Percentiles rank a stretch among this genome's conserved stretches.
Conservation (phyloP, 148 eudicot genomes). For the Chenopodium suecicum region DNA sequence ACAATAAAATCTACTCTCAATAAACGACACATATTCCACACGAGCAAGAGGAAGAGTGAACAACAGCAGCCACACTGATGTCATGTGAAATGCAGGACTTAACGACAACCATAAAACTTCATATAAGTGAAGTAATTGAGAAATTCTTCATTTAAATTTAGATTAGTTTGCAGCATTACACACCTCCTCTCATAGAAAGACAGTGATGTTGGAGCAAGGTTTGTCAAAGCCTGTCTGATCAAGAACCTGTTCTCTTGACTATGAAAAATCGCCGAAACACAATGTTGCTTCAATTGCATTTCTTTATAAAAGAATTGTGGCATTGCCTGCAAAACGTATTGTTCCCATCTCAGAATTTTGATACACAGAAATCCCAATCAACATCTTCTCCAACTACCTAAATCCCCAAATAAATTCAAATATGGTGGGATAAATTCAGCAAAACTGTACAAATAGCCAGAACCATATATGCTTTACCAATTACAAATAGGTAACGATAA, state of each 20-base stretch:
- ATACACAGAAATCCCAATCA: neutral
- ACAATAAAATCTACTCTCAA: neutral
- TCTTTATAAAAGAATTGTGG: slow-evolving; percentile 23
- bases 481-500: neutral
- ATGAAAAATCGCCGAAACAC: slow-evolving; percentile 25
- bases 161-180: neutral
- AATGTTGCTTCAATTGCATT: slow-evolving; percentile 22
- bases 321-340: slow-evolving; percentile 32
- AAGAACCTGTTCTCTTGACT: slow-evolving; percentile 21
- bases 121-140: neutral
- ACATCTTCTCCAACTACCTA: neutral
- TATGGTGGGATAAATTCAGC: neutral
- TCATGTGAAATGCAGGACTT: neutral
- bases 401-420: neutral
- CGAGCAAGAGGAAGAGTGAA: neutral
- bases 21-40: neutral
- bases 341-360: slow-evolving; percentile 15
- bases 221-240: slow-evolving; percentile 26
- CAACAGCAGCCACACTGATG: neutral
- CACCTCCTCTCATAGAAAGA: slow-evolving; percentile 39
- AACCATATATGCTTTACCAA: neutral
- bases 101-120: neutral
- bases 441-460: neutral
- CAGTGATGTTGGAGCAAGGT: slow-evolving; percentile 20
- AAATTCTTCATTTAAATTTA: neutral